Conservation (phyloP, 169 alveolate genomes). For the Plasmodium chabaudi region DNA sequence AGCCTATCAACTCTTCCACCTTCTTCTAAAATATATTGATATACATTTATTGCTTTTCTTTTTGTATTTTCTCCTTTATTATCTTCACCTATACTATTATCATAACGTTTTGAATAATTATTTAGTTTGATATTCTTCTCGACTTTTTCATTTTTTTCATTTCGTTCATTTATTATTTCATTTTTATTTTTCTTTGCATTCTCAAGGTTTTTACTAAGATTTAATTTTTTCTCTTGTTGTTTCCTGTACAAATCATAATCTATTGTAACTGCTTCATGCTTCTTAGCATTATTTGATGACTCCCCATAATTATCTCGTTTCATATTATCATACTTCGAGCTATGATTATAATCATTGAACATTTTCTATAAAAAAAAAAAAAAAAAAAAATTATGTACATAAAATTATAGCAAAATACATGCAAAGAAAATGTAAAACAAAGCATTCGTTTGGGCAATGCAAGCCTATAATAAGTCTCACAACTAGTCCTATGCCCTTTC, state of each 20-base stretch:
- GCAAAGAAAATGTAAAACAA: too few species aligned
- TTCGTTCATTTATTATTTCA: too few species aligned
- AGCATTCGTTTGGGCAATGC: too few species aligned
- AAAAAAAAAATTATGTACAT: conserved; percentile 13
- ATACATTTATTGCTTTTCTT: conserved; percentile 71
- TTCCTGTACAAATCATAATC: conserved; percentile 69
- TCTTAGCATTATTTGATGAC: conserved; percentile 22
- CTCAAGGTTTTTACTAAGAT: conserved; percentile 19
- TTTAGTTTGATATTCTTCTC: conserved; percentile 4
- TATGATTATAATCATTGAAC: conserved; percentile 32
- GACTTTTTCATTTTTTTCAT: conserved; percentile 14
- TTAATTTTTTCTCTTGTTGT: conserved; percentile 72
- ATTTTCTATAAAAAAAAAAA: conserved; percentile 15
- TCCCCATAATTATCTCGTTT: conserved; percentile 39
- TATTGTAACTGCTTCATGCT: conserved; percentile 56
- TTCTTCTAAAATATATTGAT: conserved; percentile 66
- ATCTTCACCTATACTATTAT: conserved; percentile 33
- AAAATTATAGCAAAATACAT: too few species aligned
- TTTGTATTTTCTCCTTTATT: conserved; percentile 51
- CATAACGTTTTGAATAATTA: conserved; percentile 4
- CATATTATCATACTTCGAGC: conserved; percentile 20
- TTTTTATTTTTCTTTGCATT: conserved; percentile 27
- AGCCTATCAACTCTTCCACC: conserved; percentile 63
- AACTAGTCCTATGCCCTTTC: too few species aligned
- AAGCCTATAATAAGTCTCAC: too few species aligned